Base-by-base conservation (phyloP, 345 rosid genomes). In the Sonneratia caseolaris region DNA sequence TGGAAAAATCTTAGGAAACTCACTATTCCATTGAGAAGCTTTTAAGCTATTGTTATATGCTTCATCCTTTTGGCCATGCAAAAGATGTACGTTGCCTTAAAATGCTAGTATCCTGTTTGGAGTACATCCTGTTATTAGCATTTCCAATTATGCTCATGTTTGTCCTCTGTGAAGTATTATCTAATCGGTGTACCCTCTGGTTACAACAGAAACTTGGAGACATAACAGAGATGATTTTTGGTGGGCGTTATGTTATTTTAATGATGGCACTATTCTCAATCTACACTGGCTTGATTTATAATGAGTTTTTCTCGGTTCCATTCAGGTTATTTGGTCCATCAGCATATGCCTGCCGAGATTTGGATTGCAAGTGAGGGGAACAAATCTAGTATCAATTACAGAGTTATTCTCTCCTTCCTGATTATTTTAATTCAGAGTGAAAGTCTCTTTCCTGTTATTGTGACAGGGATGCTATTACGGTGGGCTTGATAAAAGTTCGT, bases 251-350 rank as follows among this genome's bases (percentile, higher is more conserved):
- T 69, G 97, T 91, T 76, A 89, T 95, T 67, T 0, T 95, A 83
- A 79, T 95, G 96, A 95, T 95, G 99, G 72, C 99, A 62, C 76
- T 92, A 72, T 92, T 95, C 83, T 95, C 99, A 64, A 90, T 95
- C 72, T 95, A 84, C 83, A 90, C 99, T 48, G 99, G 99, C 57
- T 71, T 95, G 73, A 86, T 95, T 79, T 95, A 95, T 82, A 95
- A 95, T 65, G 99, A 95, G 83, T 89, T 95, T 86, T 95, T 95
- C 88, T 95, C 98, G 1, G 90, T 92, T 42, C 98, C 99, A 71
- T 92, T 86, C 72, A 90, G 87, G 80, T 76, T 95, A 80, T 92
- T 95, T 83, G 88, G 87, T 69, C 86, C 37, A 68, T 88, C 98
- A 64, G 99, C 99, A 48, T 92, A 92, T 85, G 96, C 86, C 61